A percentile compares a stretch with the other conserved stretches of the same genome.
phyloP scores from a whole-genome alignment of 2,329 filamentous ascomycete genomes.

The Pyrenophora teres region DNA sequence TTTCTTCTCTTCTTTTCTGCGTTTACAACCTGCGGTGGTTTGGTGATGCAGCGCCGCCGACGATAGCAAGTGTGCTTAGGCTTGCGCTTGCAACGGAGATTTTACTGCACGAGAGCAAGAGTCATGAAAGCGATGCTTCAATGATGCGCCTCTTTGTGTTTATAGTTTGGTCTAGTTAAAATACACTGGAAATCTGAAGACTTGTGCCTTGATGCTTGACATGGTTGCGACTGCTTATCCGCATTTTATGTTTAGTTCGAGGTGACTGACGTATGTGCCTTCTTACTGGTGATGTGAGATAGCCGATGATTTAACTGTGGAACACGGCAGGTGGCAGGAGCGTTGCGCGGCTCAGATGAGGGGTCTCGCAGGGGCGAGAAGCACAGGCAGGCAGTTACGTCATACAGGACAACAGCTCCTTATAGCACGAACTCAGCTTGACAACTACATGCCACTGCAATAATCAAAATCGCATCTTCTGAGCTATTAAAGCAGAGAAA shows the following conservation, averaged over 20 bases:
- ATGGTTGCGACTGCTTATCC: not conserved
- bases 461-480: too few species aligned
- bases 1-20: slow-evolving; percentile 5
- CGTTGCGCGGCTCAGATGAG: slow-evolving; percentile 15
- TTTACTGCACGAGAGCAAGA: slow-evolving; percentile 21
- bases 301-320: slow-evolving; percentile 1
- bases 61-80: slow-evolving; percentile 32
- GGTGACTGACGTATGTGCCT: not conserved
- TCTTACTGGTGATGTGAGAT: slow-evolving; percentile 15
- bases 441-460: not conserved
- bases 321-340: not conserved
- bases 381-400: not conserved
- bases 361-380: slow-evolving; percentile 1
- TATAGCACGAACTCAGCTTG: slow-evolving; percentile 5
- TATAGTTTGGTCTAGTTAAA: slow-evolving; percentile 38
- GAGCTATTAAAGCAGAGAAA: too few species aligned
- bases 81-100: slow-evolving; percentile 23
- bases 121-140: slow-evolving; percentile 18
- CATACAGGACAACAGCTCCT: slow-evolving; percentile 1
- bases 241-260: not conserved
- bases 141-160: slow-evolving; percentile 31
- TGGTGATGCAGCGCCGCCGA: slow-evolving; percentile 13
- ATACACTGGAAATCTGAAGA: slow-evolving; percentile 29
- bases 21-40: slow-evolving; percentile 5
- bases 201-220: not conserved